phyloP scores from a whole-genome alignment of 106 monocot genomes.

The Dendrobium huoshanense region DNA sequence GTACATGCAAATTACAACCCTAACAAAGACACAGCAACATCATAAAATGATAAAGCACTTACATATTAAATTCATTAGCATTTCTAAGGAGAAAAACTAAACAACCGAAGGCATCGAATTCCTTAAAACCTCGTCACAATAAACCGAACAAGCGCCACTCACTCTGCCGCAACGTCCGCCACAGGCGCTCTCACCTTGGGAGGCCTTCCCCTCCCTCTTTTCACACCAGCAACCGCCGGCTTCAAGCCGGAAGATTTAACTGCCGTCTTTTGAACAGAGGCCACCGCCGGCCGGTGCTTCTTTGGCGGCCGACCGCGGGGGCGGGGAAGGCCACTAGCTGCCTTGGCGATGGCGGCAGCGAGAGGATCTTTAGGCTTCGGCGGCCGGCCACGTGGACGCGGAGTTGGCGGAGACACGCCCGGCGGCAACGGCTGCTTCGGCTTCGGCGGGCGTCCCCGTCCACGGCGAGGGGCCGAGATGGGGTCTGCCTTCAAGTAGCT shows the following conservation, averaged over 20 bases:
- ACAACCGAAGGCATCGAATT: not conserved
- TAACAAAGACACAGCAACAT: not conserved
- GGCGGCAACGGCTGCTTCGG: slow-evolving; percentile 2
- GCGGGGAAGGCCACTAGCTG: slow-evolving; percentile 8
- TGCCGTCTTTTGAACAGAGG: not conserved
- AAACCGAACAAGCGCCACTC: not conserved
- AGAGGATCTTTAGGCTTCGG: slow-evolving; percentile 32
- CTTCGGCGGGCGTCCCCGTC: slow-evolving; percentile 33
- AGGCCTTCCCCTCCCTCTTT: slow-evolving; percentile 47
- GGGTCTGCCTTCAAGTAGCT: slow-evolving; percentile 26
- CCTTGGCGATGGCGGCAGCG: slow-evolving; percentile 16
- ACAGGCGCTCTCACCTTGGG: slow-evolving; percentile 28
- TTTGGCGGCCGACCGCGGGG: slow-evolving; percentile 17
- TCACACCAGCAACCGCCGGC: slow-evolving; percentile 1
- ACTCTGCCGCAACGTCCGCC: not conserved
- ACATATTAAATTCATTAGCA: slow-evolving; percentile 7
- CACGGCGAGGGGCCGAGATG: not conserved
- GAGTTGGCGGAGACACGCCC: not conserved
- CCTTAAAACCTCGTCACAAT: not conserved
- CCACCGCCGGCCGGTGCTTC: not conserved
- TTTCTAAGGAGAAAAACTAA: not conserved
- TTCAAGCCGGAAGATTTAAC: not conserved
- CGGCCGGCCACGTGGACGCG: slow-evolving; percentile 26
- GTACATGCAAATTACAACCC: slow-evolving; percentile 3
- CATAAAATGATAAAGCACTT: not conserved